Conservation (phyloP, 1,284 basidiomycete species). For the Porogramme epimiltina region DNA sequence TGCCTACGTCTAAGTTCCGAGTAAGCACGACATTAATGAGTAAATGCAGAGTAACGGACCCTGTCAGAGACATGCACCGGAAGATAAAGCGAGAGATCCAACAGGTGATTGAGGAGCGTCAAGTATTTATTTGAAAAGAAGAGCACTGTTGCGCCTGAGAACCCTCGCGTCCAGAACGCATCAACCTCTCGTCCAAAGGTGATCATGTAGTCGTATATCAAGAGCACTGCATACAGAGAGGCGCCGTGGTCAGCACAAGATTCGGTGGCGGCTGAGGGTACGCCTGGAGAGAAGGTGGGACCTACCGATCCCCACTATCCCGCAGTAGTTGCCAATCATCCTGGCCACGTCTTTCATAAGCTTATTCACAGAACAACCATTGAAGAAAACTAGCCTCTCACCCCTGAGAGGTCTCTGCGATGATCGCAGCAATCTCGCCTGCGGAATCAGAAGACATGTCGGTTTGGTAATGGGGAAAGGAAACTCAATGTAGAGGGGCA, state of each 20-base stretch:
- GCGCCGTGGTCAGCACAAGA: not conserved
- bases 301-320: slow-evolving; percentile 1
- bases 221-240: not conserved
- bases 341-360: not conserved
- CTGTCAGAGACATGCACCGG: slow-evolving; percentile 2
- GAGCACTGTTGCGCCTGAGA: slow-evolving; percentile 1
- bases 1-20: too few species aligned
- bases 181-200: slow-evolving; percentile 3
- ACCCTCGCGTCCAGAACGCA: not conserved
- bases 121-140: slow-evolving; percentile 1
- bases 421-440: too few species aligned
- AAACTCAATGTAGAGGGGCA: too few species aligned
- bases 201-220: slow-evolving; percentile 2
- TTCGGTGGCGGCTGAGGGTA: not conserved
- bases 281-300: not conserved
- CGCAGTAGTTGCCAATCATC: not conserved
- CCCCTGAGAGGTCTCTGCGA: too few species aligned
- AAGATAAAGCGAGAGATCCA: not conserved
- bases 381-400: too few species aligned
- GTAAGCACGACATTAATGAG: not conserved
- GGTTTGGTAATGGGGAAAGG: too few species aligned
- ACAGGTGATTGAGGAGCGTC: not conserved
- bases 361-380: too few species aligned
- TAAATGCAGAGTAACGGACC: not conserved
- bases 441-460: too few species aligned